Conservation (phyloP, 768 basidiomycete species). For the Tylopilus rubrobrunneus region DNA sequence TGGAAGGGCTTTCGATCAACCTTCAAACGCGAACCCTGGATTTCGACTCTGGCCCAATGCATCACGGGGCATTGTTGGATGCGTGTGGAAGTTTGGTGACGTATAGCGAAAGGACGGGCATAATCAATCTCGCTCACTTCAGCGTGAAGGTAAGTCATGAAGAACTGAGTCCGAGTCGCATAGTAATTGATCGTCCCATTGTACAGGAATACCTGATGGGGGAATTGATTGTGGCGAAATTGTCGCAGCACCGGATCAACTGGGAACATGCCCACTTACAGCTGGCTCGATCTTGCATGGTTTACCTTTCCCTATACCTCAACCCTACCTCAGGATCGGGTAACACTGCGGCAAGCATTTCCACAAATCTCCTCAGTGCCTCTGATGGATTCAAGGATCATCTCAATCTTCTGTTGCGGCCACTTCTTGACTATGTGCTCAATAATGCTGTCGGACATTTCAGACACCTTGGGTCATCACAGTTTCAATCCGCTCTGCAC, state of each 20-base stretch:
- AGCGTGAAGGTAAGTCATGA: too few relatives aligned
- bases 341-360: too few relatives aligned
- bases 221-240: not conserved
- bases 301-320: slow-evolving; percentile 1
- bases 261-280: not conserved
- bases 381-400: not conserved
- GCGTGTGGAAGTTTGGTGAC: too few relatives aligned
- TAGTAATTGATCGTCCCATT: too few relatives aligned
- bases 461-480: not conserved
- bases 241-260: not conserved
- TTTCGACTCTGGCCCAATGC: too few relatives aligned
- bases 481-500: not conserved
- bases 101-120: too few relatives aligned
- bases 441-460: slow-evolving; percentile 1
- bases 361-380: not conserved
- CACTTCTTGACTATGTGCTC: slow-evolving; percentile 1
- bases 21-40: too few relatives aligned
- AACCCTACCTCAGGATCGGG: not conserved
- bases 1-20: too few relatives aligned
- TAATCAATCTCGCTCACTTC: too few relatives aligned
- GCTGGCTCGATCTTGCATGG: not conserved
- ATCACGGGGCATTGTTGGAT: too few relatives aligned
- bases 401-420: not conserved
- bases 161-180: too few relatives aligned
- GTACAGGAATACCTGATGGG: not conserved